Percentiles rank a stretch among this genome's conserved stretches.
These are phyloP conservation scores for Galeopsis tetrahit DNA, from an alignment of 257 asterid species.

Conservation along the genomic window DNA sequence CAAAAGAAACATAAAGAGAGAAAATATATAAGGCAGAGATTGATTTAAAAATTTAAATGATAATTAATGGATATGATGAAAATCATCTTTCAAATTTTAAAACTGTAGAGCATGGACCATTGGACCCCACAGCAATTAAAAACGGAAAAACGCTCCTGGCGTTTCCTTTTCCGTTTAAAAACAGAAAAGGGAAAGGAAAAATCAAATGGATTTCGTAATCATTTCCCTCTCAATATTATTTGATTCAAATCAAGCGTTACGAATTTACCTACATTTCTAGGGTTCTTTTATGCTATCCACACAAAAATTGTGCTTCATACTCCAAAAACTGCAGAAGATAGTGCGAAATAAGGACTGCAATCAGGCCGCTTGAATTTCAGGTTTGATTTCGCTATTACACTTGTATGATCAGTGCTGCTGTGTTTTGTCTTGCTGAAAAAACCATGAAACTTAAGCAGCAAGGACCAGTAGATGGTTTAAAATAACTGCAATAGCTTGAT, in stretches of 20 bases:
- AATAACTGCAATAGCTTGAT: background rate
- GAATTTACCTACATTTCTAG: constrained; percentile 26
- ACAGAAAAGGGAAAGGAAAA: background rate
- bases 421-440: background rate
- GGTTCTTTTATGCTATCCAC: constrained; percentile 13
- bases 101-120: background rate
- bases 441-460: background rate
- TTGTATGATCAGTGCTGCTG: constrained; percentile 14
- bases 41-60: background rate
- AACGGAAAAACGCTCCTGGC: constrained; percentile 34
- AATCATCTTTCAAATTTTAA: constrained; percentile 49
- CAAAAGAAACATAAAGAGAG: background rate
- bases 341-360: constrained; percentile 17
- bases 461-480: background rate
- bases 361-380: constrained; percentile 31
- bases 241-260: constrained; percentile 45
- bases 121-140: constrained; percentile 28
- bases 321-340: constrained; percentile 25
- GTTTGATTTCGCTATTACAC: constrained; percentile 14
- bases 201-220: constrained; percentile 22
- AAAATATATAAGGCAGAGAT: background rate
- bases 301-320: constrained; percentile 7
- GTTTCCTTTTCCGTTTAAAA: constrained; percentile 7
- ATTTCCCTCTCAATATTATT: constrained; percentile 41
- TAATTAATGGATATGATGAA: background rate